These are phyloP conservation scores for Micractinium sp. DNA, from an alignment of 139 green algal genomes.

Conservation along the genomic window DNA sequence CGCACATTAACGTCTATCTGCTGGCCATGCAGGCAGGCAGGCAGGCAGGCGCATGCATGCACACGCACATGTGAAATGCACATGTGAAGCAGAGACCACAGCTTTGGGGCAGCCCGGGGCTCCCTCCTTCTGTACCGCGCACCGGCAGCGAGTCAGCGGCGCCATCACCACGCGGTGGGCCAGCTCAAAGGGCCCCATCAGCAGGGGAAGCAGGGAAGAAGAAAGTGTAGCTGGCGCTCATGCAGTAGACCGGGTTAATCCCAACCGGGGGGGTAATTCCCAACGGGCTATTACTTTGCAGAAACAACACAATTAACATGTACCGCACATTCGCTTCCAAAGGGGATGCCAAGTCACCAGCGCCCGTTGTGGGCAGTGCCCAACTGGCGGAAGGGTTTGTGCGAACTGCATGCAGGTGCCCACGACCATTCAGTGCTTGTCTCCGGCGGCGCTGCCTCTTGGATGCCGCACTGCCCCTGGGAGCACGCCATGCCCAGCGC, in stretches of 20 bases:
- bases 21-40: background rate
- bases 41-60: background rate
- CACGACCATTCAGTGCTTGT: no score
- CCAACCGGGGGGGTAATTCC: no score
- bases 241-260: no score
- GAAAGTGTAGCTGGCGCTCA: background rate
- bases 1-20: no score
- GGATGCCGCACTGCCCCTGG: background rate
- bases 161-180: background rate
- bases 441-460: background rate
- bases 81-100: background rate
- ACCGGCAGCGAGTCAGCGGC: conserved; percentile 57
- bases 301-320: no score
- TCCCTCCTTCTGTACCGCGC: background rate
- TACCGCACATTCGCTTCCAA: no score
- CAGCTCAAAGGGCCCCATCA: conserved; percentile 10
- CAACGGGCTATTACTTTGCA: no score
- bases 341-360: no score
- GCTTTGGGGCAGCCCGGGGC: background rate
- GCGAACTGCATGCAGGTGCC: no score
- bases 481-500: background rate
- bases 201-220: background rate
- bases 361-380: no score
- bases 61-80: background rate
- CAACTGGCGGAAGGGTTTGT: no score